phyloP scores from a whole-genome alignment of 768 basidiomycete species.

The Polyporus arcularius region DNA sequence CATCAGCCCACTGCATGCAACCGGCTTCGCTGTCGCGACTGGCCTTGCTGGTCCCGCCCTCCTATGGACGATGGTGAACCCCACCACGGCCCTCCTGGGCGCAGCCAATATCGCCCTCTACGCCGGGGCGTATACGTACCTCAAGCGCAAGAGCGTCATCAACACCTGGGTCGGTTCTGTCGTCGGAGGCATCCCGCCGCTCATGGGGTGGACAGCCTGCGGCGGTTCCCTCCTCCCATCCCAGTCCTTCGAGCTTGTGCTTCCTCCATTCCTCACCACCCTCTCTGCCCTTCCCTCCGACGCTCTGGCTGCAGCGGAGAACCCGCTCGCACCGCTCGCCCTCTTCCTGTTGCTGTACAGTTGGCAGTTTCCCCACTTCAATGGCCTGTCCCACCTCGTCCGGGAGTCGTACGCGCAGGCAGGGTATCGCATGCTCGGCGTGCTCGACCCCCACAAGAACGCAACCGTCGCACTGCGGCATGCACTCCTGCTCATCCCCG shows the following conservation, averaged over 20 bases:
- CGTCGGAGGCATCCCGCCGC: conserved; percentile 89
- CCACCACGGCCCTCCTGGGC: conserved; percentile 82
- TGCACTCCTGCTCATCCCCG: conserved; percentile 69
- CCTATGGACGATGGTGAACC: conserved; percentile 82
- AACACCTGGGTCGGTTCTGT: conserved; percentile 97
- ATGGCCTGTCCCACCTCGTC: conserved; percentile 84
- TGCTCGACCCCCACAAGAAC: conserved; percentile 76
- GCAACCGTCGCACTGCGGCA: conserved; percentile 86
- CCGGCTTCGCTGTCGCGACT: conserved; percentile 72
- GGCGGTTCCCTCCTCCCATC: conserved; percentile 76
- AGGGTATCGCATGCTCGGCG: conserved; percentile 91
- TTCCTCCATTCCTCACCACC: conserved; percentile 58
- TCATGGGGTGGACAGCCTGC: conserved; percentile 99
- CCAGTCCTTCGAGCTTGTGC: conserved; percentile 53
- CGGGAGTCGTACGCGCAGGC: conserved; percentile 89
- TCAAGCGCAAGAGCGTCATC: conserved; percentile 77
- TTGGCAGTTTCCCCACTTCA: conserved; percentile 99
- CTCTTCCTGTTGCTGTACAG: conserved; percentile 86
- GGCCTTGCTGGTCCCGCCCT: conserved; percentile 79
- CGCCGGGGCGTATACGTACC: conserved; percentile 88
- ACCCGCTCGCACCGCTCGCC: conserved; percentile 77
- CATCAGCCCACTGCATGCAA: conserved; percentile 84
- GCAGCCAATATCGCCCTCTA: conserved; percentile 85
- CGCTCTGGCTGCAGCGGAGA: conserved; percentile 57
- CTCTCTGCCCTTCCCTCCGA: conserved; percentile 36